These are phyloP conservation scores for Gossypium thurberi DNA, from an alignment of 345 rosid genomes.

Conservation along the genomic window DNA sequence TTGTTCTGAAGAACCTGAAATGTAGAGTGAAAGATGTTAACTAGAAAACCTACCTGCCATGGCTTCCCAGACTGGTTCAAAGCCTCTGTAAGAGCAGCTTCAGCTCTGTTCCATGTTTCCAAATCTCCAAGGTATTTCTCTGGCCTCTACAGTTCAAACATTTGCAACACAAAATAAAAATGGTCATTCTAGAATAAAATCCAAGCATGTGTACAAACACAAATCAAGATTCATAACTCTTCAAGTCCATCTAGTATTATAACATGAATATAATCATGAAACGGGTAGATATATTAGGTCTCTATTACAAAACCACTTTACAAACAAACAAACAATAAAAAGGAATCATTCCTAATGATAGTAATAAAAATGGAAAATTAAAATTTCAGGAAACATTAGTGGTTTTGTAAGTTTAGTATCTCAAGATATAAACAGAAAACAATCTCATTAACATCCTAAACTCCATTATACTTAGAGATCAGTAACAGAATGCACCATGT, in stretches of 20 bases:
- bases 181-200: not conserved
- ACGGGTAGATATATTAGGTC: not conserved
- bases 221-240: not conserved
- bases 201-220: not conserved
- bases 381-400: not conserved
- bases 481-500: not conserved
- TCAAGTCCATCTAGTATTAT: not conserved
- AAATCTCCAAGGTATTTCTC: conserved; percentile 79
- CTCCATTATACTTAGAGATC: not conserved
- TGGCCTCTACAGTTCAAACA: conserved; percentile 61
- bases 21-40: not conserved
- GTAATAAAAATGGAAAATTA: not conserved
- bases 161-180: not conserved
- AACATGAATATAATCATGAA: not conserved
- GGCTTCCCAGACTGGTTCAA: conserved; percentile 71
- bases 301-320: not conserved
- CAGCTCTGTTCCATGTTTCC: conserved; percentile 89
- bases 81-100: conserved; percentile 72
- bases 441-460: not conserved
- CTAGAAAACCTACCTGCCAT: conserved; percentile 55
- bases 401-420: not conserved
- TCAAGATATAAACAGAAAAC: conserved; percentile 2
- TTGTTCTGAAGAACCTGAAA: not conserved
- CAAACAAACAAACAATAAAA: not conserved
- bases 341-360: not conserved